Evolutionary conservation across 805 yeast genomes (phyloP).

Genomic region (Barnettozyma salicaria): DNA sequence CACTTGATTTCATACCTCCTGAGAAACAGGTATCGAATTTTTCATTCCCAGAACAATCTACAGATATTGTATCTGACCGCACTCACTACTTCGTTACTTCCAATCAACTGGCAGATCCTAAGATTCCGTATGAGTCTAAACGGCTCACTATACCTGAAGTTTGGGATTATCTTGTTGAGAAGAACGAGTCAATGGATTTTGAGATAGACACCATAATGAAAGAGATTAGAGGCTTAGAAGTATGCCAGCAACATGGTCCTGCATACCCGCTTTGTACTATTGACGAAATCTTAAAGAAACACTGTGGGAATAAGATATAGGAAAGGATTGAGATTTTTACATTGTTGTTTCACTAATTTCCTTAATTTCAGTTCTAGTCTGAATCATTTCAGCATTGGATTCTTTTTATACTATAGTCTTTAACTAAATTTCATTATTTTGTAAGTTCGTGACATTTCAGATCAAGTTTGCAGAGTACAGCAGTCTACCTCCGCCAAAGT

Average conservation of each 20-base stretch:
- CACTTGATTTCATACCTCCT: conserved; percentile 3
- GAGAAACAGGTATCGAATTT: conserved; percentile 1
- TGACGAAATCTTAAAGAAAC: conserved; percentile 30
- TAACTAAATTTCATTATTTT: not conserved
- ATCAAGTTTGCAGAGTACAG: conserved; percentile 31
- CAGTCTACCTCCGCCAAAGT: conserved; percentile 51
- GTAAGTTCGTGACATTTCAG: conserved; percentile 12
- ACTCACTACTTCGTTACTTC: conserved; percentile 7
- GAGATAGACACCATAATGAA: conserved; percentile 57
- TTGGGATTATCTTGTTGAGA: conserved; percentile 68
- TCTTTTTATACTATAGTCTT: not conserved
- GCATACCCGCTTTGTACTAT: conserved; percentile 47
- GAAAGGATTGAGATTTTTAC: too few relatives aligned
- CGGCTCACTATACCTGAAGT: conserved; percentile 70
- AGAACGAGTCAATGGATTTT: conserved; percentile 40
- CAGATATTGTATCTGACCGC: conserved; percentile 2
- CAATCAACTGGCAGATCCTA: conserved; percentile 23
- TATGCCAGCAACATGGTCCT: conserved; percentile 77
- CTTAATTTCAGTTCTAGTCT: too few relatives aligned
- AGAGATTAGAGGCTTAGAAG: conserved; percentile 57
- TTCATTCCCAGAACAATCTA: conserved; percentile 11
- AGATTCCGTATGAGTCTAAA: conserved; percentile 28
- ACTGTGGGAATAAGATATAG: too few relatives aligned
- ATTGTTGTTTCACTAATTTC: too few relatives aligned
- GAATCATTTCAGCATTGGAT: not conserved